Evolutionary conservation across 345 rosid genomes (phyloP), one percentile per base, ranked within the genome.

Genomic region (Citrus cavaleriei): DNA sequence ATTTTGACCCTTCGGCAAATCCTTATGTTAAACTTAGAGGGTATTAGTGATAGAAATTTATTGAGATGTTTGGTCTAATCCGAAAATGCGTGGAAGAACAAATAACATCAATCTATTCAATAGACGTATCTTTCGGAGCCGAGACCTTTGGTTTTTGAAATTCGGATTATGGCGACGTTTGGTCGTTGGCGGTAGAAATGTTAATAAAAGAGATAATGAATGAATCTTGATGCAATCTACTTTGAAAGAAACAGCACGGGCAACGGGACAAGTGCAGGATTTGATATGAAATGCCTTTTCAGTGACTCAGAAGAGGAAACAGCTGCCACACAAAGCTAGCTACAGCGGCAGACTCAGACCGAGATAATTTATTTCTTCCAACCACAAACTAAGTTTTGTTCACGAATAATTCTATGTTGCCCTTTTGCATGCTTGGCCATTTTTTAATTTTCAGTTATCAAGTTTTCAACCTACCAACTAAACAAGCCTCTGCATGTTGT

Each of bases 191-290:
- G n/a, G 61, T 35, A 66, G 22, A 4, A 61, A 16, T 64, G 38
- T 6, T 6, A 9, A 1, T 5, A 54, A n/a, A 49, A 66, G 19
- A 38, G 49, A 24, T 0, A 10, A 54, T 54, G 58, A 54, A 32
- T 65, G 77, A 75, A 84, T 81, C 32, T 78, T 30, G 40, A 49
- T 24, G 73, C 59, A 78, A 86, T 84, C 87, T 76, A 19, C 18
- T 4, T 10, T 28, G 83, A 81, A 81, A 80, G 77, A 55, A 83
- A 78, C 70, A 19, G 16, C 0, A 35, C 10, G 27, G 42, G 25
- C 9, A 67, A 54, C 40, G 78, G 3, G 78, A 86, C 83, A 77
- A 61, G 28, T 59, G 28, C 4, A 49, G 51, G 12, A 62, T 30
- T 63, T 62, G 81, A 62, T 37, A 27, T 73, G 88, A 82, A 68